Evolutionary conservation across 2,329 filamentous ascomycete species (phyloP).

Genomic region (Monosporascus sp.): DNA sequence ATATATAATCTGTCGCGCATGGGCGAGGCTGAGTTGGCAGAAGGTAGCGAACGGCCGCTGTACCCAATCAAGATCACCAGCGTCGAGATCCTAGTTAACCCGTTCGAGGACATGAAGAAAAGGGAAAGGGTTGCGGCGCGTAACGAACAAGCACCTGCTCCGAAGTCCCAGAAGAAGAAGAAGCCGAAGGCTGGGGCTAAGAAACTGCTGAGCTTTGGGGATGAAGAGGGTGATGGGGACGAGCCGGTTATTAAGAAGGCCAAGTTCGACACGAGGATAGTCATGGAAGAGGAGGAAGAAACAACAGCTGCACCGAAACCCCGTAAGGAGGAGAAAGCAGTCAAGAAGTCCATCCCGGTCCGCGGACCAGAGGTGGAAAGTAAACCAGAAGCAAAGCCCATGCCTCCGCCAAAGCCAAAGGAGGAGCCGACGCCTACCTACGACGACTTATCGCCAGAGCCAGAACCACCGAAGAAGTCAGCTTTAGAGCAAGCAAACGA

Average conservation of each 20-base stretch:
- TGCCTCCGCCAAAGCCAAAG: slow-evolving; percentile 12
- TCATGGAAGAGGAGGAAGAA: slow-evolving; percentile 51
- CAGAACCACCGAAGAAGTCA: slow-evolving; percentile 35
- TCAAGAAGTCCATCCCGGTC: slow-evolving; percentile 25
- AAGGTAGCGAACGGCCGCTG: slow-evolving; percentile 73
- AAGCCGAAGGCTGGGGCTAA: slow-evolving; percentile 68
- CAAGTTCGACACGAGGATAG: slow-evolving; percentile 73
- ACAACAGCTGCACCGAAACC: slow-evolving; percentile 20
- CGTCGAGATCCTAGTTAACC: slow-evolving; percentile 73
- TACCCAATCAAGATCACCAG: slow-evolving; percentile 77
- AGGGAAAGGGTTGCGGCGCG: slow-evolving; percentile 53
- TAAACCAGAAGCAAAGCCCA: slow-evolving; percentile 12
- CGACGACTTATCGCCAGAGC: slow-evolving; percentile 32
- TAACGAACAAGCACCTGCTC: slow-evolving; percentile 37
- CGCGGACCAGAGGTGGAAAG: slow-evolving; percentile 15
- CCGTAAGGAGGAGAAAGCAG: slow-evolving; percentile 19
- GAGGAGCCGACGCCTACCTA: slow-evolving; percentile 16
- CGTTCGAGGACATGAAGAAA: slow-evolving; percentile 76
- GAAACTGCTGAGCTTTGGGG: slow-evolving; percentile 72
- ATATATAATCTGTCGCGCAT: slow-evolving; percentile 96
- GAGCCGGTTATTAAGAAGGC: slow-evolving; percentile 64
- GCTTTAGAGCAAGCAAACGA: slow-evolving; percentile 68
- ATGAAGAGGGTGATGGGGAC: slow-evolving; percentile 58
- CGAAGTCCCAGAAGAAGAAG: slow-evolving; percentile 51
- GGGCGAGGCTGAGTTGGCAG: slow-evolving; percentile 77